phyloP scores from a whole-genome alignment of 2,329 filamentous ascomycete genomes.

The Lachnellula occidentalis region DNA sequence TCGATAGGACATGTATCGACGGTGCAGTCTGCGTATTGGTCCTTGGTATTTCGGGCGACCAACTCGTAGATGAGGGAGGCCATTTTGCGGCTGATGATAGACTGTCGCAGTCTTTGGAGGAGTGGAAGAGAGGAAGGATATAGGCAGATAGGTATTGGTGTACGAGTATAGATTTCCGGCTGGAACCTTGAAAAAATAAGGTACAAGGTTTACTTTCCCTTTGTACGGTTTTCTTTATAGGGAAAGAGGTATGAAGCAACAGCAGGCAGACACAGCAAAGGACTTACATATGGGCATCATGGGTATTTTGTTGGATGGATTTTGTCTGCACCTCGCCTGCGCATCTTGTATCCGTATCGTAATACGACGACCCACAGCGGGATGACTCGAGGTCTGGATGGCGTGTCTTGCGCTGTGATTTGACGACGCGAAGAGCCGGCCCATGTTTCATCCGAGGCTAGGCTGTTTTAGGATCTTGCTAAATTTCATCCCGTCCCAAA shows the following conservation, averaged over 20 bases:
- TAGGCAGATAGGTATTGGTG: neutral
- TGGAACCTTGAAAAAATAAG: too few species aligned
- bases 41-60: neutral
- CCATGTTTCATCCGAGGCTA: neutral
- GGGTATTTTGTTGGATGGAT: too few species aligned
- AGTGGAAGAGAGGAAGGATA: neutral
- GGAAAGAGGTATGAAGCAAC: too few species aligned
- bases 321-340: too few species aligned
- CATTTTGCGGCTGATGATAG: slow-evolving; percentile 5
- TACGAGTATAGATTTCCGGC: too few species aligned
- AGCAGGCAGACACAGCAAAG: too few species aligned
- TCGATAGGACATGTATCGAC: slow-evolving; percentile 32
- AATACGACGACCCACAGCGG: neutral
- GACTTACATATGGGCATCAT: too few species aligned
- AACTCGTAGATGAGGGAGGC: slow-evolving; percentile 7
- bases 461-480: neutral
- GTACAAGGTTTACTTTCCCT: too few species aligned
- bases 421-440: neutral
- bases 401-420: neutral
- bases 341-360: neutral
- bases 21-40: slow-evolving; percentile 28
- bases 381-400: neutral
- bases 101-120: neutral
- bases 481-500: neutral
- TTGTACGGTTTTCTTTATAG: too few species aligned